Evolutionary conservation across 495 filamentous ascomycete species (phyloP), one percentile per base, ranked within the genome.

Genomic region (Echria macrotheca): DNA sequence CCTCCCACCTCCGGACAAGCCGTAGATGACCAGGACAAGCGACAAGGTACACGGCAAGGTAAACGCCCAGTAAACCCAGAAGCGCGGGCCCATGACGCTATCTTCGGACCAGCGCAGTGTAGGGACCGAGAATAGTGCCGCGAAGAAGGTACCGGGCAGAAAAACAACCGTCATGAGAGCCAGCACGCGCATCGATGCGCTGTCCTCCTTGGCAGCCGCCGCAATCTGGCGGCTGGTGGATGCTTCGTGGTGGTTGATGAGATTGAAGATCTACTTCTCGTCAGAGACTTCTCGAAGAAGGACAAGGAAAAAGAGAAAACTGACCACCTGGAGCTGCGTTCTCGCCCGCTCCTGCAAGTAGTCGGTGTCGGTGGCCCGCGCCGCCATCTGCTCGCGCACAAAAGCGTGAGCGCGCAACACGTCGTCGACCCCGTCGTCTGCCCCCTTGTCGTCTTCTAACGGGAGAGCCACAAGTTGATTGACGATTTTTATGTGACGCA

Each of bases 291-390:
- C 28, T 12, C 12, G 7, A 31, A 6, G 7, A 31, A 31, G 12
- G 28, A 6, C 28, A 31, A 6, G 12, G 6, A 12, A 12, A 12
- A 31, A 6, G 28, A 12, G 12, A 12, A 6, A 31, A 41, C 38
- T 41, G 6, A 41, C 38, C 2, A 24, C 38, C 21, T 41, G 38
- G 7, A 41, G 21, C 38, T 41, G 38, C 9, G 38, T 41, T 22
- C 38, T 41, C 38, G 38, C 38, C 19, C 37, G 14, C 15, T 40
- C 37, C 37, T 40, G 37, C 10, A 40, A 9, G 22, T 40, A 40
- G 3, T 40, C 37, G 3, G 37, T 40, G 22, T 40, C 37, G 3
- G 19, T 22, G 4, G 5, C 12, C 17, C 37, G 18, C 3, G 37
- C 37, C 18, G 37, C 5, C 15, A 40, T 5, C 37, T 22, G 37